phyloP scores from a whole-genome alignment of 331 rosid genomes.

The Cucumis variabilis region DNA sequence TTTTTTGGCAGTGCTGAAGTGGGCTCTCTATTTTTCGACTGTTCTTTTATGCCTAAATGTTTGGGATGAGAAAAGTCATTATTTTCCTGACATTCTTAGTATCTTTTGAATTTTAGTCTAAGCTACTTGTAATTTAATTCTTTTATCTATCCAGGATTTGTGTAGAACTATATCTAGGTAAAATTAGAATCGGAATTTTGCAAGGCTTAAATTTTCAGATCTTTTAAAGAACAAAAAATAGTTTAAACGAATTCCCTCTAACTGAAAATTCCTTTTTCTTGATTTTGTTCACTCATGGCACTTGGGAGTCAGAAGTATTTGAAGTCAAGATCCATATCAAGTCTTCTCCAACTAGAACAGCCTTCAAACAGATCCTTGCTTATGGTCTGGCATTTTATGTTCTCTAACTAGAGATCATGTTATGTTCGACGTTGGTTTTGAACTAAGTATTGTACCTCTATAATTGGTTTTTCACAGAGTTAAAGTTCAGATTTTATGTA shows the following conservation, averaged over 20 bases:
- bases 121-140: background rate
- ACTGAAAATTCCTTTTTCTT: background rate
- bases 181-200: slow-evolving; percentile 8
- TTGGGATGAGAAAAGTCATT: background rate
- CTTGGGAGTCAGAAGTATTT: slow-evolving; percentile 68
- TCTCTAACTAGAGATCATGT: slow-evolving; percentile 67
- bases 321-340: slow-evolving; percentile 83
- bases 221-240: background rate
- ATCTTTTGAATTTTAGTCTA: background rate
- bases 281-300: slow-evolving; percentile 61
- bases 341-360: slow-evolving; percentile 77
- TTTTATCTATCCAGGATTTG: background rate
- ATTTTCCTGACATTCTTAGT: background rate
- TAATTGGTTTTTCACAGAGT: too few species aligned
- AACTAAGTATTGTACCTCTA: too few species aligned
- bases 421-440: background rate
- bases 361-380: slow-evolving; percentile 78
- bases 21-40: slow-evolving; percentile 18
- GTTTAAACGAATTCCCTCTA: background rate
- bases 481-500: too few species aligned
- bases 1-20: slow-evolving; percentile 3
- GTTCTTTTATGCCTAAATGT: slow-evolving; percentile 19
- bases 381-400: slow-evolving; percentile 82
- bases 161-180: background rate
- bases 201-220: background rate